Evolutionary conservation across 1,139 yeast species (phyloP).

Genomic region (Nakaseomyces uthaithaninus): DNA sequence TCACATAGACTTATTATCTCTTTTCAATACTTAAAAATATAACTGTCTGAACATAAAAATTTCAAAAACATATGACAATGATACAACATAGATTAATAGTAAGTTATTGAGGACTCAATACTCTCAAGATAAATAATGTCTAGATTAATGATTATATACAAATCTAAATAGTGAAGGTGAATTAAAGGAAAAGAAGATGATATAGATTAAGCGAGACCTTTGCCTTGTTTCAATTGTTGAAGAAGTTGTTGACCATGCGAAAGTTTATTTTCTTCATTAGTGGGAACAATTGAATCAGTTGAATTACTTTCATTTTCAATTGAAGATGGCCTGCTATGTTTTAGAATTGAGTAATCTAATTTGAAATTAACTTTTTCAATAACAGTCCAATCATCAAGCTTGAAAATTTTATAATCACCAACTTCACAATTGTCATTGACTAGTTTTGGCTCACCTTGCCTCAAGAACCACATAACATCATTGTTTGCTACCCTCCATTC

Average conservation of each 20-base stretch:
- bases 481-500: slow-evolving; percentile 34
- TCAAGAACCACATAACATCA: slow-evolving; percentile 36
- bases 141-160: slow-evolving; percentile 4
- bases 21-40: too few species aligned
- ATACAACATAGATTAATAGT: too few species aligned
- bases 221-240: slow-evolving; percentile 27
- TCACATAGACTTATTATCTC: too few species aligned
- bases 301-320: not conserved
- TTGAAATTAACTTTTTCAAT: slow-evolving; percentile 32
- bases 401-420: slow-evolving; percentile 38
- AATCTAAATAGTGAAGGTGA: not conserved
- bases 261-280: slow-evolving; percentile 8
- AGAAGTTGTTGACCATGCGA: slow-evolving; percentile 29
- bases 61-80: too few species aligned
- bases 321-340: slow-evolving; percentile 9
- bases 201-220: slow-evolving; percentile 7
- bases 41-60: too few species aligned
- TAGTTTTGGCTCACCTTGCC: slow-evolving; percentile 33
- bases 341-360: slow-evolving; percentile 23
- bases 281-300: not conserved
- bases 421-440: slow-evolving; percentile 34
- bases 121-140: slow-evolving; percentile 2
- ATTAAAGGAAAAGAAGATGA: not conserved
- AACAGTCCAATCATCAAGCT: slow-evolving; percentile 37
- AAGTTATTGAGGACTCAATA: too few species aligned